Percentiles rank a stretch among this genome's conserved stretches.
phyloP scores from a whole-genome alignment of 257 asterid genomes.

The Coffea eugenioides region DNA sequence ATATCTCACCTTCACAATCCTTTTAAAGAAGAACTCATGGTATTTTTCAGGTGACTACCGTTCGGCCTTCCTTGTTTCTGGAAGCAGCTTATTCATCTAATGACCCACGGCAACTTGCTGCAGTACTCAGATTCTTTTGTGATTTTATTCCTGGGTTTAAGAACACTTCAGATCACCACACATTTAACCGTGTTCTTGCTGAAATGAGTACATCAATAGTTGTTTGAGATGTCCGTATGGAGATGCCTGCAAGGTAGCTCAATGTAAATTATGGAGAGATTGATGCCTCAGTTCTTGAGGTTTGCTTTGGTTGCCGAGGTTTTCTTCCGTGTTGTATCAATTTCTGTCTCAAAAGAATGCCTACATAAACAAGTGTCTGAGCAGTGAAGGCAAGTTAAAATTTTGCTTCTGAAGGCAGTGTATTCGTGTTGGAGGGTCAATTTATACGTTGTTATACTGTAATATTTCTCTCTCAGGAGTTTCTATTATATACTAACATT shows the following conservation, averaged over 20 bases:
- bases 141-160: slow-evolving; percentile 88
- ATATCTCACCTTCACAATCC: not conserved
- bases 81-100: slow-evolving; percentile 80
- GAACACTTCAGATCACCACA: slow-evolving; percentile 59
- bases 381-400: not conserved
- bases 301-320: not conserved
- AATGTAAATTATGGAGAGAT: not conserved
- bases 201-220: slow-evolving; percentile 49
- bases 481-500: not conserved
- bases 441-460: not conserved
- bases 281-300: not conserved
- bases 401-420: slow-evolving; percentile 1
- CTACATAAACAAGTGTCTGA: not conserved
- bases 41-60: slow-evolving; percentile 70
- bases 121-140: slow-evolving; percentile 80
- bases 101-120: slow-evolving; percentile 77
- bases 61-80: slow-evolving; percentile 78
- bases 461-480: not conserved
- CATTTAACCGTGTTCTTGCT: slow-evolving; percentile 43
- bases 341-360: not conserved
- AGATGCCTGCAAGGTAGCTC: not conserved
- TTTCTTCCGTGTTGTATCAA: not conserved
- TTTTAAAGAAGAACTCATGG: slow-evolving; percentile 2
- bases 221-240: slow-evolving; percentile 9
- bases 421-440: not conserved